These are phyloP conservation scores for Salix purpurea DNA, from an alignment of 345 rosid species.

Conservation along the genomic window DNA sequence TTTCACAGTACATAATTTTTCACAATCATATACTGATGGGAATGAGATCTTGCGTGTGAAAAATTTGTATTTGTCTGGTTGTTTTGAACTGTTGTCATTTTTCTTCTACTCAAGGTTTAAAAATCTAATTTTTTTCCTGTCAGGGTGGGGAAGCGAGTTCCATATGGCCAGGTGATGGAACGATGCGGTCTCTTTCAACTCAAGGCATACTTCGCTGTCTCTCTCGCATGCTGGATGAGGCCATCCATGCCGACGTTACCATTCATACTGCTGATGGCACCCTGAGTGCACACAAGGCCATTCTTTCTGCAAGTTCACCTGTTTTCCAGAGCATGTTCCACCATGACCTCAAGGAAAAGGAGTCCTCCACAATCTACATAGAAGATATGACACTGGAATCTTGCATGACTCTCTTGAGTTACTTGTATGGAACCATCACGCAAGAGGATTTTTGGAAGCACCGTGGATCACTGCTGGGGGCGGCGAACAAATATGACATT, in stretches of 20 bases:
- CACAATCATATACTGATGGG: neutral
- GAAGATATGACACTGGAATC: conserved; percentile 83
- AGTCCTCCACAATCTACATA: conserved; percentile 69
- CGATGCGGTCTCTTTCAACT: conserved; percentile 53
- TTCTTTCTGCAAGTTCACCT: conserved; percentile 79
- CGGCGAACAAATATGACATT: conserved; percentile 84
- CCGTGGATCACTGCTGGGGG: conserved; percentile 64
- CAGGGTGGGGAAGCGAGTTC: conserved; percentile 70
- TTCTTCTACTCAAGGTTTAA: neutral
- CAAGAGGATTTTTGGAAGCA: conserved; percentile 94
- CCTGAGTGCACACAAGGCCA: conserved; percentile 74
- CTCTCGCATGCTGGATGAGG: conserved; percentile 82
- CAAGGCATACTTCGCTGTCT: conserved; percentile 68
- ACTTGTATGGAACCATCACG: conserved; percentile 74
- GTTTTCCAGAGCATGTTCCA: conserved; percentile 91
- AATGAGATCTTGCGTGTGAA: neutral
- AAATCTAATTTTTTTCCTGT: neutral
- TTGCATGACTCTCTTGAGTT: conserved; percentile 71
- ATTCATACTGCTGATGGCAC: conserved; percentile 76
- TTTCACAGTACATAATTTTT: neutral
- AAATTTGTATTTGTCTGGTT: neutral
- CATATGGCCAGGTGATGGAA: conserved; percentile 66
- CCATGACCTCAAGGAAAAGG: conserved; percentile 88
- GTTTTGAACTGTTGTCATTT: neutral
- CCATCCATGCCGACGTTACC: conserved; percentile 64